Percentiles rank a stretch among this genome's conserved stretches.
phyloP scores from a whole-genome alignment of 2,329 filamentous ascomycete genomes.

The Penicillium verrucosum region DNA sequence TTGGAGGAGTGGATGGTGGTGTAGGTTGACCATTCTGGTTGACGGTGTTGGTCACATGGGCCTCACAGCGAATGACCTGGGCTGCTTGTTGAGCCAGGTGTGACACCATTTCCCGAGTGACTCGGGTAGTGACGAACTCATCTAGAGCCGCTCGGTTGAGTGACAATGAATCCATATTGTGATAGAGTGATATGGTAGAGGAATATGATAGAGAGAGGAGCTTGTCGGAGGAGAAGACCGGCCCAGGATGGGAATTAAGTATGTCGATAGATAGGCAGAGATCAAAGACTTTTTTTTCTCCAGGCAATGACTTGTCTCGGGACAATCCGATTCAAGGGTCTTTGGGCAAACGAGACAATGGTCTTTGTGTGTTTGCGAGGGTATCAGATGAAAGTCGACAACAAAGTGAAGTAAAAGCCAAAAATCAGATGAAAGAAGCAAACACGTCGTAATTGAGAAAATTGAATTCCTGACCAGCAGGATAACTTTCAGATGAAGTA shows the following conservation, averaged over 20 bases:
- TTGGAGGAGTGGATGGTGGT: conserved; percentile 58
- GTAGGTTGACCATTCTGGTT: conserved; percentile 54
- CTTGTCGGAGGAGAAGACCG: conserved; percentile 10
- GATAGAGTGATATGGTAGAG: not conserved
- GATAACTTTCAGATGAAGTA: conserved; percentile 14
- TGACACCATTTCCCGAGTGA: conserved; percentile 48
- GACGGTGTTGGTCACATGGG: conserved; percentile 47
- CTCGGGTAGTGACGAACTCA: conserved; percentile 48
- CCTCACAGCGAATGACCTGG: conserved; percentile 49
- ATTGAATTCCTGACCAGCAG: conserved; percentile 32
- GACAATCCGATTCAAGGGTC: not conserved
- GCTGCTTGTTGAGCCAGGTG: conserved; percentile 48
- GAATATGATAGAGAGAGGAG: too few relatives aligned
- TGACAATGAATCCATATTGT: conserved; percentile 13
- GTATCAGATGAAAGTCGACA: conserved; percentile 1
- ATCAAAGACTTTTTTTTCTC: not conserved
- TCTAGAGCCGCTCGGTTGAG: conserved; percentile 47
- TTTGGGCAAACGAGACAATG: not conserved
- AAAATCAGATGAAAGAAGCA: not conserved
- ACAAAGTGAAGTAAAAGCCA: not conserved
- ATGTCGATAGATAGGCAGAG: not conserved
- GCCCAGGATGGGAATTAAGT: conserved; percentile 5
- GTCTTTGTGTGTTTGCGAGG: not conserved
- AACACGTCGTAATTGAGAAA: conserved; percentile 1
- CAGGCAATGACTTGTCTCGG: not conserved